Conservation (phyloP, 1,284 basidiomycete species). For the Stygiomarasmius scandens region DNA sequence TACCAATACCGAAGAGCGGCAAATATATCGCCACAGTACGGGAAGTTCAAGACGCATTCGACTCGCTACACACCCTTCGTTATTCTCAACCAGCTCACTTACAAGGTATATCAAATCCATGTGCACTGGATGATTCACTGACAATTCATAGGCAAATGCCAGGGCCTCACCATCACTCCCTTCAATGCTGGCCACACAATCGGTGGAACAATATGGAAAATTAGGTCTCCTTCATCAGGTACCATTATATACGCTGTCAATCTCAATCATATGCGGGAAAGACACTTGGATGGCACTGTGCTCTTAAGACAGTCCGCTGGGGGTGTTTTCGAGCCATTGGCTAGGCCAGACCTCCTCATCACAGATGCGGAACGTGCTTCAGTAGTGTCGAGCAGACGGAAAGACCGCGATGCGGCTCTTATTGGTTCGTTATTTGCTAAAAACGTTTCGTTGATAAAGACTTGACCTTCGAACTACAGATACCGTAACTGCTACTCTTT, state of each 20-base stretch:
- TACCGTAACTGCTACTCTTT: constrained; percentile 82
- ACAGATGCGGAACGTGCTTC: constrained; percentile 88
- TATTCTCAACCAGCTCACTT: constrained; percentile 97
- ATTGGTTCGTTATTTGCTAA: constrained; percentile 59
- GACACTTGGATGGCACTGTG: constrained; percentile 95
- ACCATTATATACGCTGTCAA: constrained; percentile 96
- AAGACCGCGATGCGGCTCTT: constrained; percentile 89
- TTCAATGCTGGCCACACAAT: constrained; percentile 96
- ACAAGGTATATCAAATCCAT: constrained; percentile 59
- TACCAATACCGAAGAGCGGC: constrained; percentile 27
- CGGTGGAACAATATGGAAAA: constrained; percentile 98
- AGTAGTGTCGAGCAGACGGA: constrained; percentile 83
- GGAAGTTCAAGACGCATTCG: constrained; percentile 95
- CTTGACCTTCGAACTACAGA: constrained; percentile 48
- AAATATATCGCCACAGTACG: constrained; percentile 78
- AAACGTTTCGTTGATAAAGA: constrained; percentile 1
- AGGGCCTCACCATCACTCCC: constrained; percentile 92
- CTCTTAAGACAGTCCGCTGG: constrained; percentile 72
- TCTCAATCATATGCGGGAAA: constrained; percentile 95
- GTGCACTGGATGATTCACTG: neutral
- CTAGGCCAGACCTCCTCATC: constrained; percentile 90
- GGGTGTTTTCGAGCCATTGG: constrained; percentile 85
- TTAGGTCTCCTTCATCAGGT: constrained; percentile 94
- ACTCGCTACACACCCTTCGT: constrained; percentile 87
- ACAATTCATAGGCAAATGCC: constrained; percentile 72